These are phyloP conservation scores for Terfezia claveryi DNA, from an alignment of 495 filamentous ascomycete genomes.

Conservation along the genomic window DNA sequence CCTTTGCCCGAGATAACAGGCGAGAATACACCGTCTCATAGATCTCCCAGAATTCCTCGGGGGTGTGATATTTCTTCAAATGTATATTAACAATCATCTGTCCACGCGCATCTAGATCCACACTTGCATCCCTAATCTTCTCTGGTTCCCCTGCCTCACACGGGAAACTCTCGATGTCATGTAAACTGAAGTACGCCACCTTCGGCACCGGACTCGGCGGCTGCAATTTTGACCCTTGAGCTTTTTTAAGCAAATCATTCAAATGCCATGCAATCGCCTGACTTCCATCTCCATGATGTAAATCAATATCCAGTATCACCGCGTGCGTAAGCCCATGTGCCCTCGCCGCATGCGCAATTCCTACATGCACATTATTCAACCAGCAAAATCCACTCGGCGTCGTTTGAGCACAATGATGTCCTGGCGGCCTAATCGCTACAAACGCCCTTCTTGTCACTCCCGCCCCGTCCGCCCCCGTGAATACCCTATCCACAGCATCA, in stretches of 20 bases:
- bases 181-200: constrained; percentile 86
- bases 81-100: constrained; percentile 96
- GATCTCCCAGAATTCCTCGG: constrained; percentile 66
- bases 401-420: constrained; percentile 78
- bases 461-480: constrained; percentile 20
- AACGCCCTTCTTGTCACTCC: constrained; percentile 17
- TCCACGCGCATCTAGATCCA: constrained; percentile 80
- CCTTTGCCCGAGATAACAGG: constrained; percentile 57
- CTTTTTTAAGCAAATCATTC: constrained; percentile 35
- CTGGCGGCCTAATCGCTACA: constrained; percentile 49
- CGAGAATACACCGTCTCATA: constrained; percentile 56
- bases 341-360: constrained; percentile 69
- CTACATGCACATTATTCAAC: constrained; percentile 95
- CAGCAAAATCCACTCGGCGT: constrained; percentile 92
- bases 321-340: constrained; percentile 75
- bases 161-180: constrained; percentile 95
- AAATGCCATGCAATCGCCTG: constrained; percentile 80
- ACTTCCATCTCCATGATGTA: constrained; percentile 91
- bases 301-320: constrained; percentile 88
- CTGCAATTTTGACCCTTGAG: constrained; percentile 27
- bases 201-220: constrained; percentile 28
- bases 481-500: constrained; percentile 75
- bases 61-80: constrained; percentile 60
- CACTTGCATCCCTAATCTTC: constrained; percentile 72
- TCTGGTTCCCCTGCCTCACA: constrained; percentile 76